Conservation (phyloP, 176 grass and related monocot genomes). For the Juncus inflexus region DNA sequence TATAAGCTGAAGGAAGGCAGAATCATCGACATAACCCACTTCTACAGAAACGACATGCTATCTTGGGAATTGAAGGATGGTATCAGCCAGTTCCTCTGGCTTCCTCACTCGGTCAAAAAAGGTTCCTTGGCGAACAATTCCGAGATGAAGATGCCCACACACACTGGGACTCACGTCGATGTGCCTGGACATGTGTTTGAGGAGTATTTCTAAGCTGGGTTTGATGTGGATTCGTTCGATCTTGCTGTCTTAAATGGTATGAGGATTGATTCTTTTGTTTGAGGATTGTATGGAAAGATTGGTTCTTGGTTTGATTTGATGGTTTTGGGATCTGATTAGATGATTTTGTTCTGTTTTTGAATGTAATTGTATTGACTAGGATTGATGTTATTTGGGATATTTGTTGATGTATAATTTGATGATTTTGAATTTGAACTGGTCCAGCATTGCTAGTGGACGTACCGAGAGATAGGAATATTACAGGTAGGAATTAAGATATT, state of each 20-base stretch:
- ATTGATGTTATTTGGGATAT: not conserved
- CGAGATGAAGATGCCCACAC: constrained; percentile 52
- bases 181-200: constrained; percentile 68
- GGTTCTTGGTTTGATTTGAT: too few species aligned
- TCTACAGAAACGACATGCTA: constrained; percentile 64
- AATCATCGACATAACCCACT: constrained; percentile 79
- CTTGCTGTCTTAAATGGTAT: constrained; percentile 59
- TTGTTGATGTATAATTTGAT: not conserved
- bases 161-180: constrained; percentile 72
- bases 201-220: constrained; percentile 64
- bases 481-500: constrained; percentile 22
- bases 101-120: constrained; percentile 54
- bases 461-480: constrained; percentile 47
- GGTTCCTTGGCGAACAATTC: constrained; percentile 71
- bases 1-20: constrained; percentile 4
- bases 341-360: too few species aligned
- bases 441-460: constrained; percentile 45
- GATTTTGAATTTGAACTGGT: constrained; percentile 19
- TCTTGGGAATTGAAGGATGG: constrained; percentile 53
- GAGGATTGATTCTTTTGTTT: too few species aligned
- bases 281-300: too few species aligned
- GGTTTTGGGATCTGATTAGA: too few species aligned
- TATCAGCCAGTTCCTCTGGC: constrained; percentile 48
- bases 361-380: too few species aligned
- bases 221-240: constrained; percentile 61